Percentiles rank a stretch among this genome's conserved stretches.
Evolutionary conservation across 495 filamentous ascomycete species (phyloP).

Genomic region (Tricharina praecox): DNA sequence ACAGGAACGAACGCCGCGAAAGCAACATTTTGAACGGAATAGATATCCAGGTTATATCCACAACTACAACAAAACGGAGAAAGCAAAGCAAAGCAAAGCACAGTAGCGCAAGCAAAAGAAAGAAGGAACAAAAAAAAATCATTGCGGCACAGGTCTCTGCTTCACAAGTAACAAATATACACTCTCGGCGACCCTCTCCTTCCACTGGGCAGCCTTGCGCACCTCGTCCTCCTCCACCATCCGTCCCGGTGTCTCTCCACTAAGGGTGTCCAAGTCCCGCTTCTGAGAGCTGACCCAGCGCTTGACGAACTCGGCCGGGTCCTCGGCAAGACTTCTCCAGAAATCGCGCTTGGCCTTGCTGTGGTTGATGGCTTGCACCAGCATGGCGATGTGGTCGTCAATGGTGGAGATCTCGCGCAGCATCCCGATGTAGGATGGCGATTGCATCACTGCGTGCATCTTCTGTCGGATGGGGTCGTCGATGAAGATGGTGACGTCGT

Average conservation of each 20-base stretch:
- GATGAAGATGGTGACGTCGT: slow-evolving; percentile 73
- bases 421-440: slow-evolving; percentile 39
- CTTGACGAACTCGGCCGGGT: slow-evolving; percentile 65
- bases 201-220: slow-evolving; percentile 39
- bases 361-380: slow-evolving; percentile 59
- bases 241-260: slow-evolving; percentile 59
- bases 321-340: slow-evolving; percentile 52
- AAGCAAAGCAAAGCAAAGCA: too few species aligned
- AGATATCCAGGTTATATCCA: too few species aligned
- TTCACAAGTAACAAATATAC: slow-evolving; percentile 23
- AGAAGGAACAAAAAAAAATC: too few species aligned
- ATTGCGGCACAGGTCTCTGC: too few species aligned
- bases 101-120: too few species aligned
- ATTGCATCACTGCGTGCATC: slow-evolving; percentile 42
- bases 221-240: slow-evolving; percentile 45
- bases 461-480: slow-evolving; percentile 62
- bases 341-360: slow-evolving; percentile 77
- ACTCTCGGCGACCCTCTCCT: slow-evolving; percentile 22
- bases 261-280: slow-evolving; percentile 72
- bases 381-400: slow-evolving; percentile 68
- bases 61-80: too few species aligned
- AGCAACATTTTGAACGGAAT: too few species aligned
- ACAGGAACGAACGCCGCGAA: too few species aligned
- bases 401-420: slow-evolving; percentile 53
- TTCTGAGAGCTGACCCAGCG: slow-evolving; percentile 78